Evolutionary conservation across 768 basidiomycete species (phyloP), one percentile per base, ranked within the genome.

Genomic region (Hypsizygus marmoreus): DNA sequence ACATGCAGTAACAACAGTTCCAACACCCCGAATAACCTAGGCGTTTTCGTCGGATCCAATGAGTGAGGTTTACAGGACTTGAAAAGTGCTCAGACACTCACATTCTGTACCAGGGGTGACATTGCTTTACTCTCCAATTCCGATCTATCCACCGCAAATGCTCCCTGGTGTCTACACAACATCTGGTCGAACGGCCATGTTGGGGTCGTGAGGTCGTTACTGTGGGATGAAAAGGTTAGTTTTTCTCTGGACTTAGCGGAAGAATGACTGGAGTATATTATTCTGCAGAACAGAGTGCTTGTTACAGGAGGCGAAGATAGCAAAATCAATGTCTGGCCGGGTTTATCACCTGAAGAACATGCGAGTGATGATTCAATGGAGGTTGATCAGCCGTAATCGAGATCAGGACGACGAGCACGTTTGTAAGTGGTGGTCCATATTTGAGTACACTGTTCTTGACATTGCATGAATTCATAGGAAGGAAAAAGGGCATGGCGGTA

Each of bases 31-130:
- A 66, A 68, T 31, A 70, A 67, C 14, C 64, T 86, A 7, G 73
- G 72, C 23, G 62, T 88, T 4, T 86, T 88, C 43, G 76, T 80
- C 4, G 88, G 88, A 0, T 88, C 88, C 1, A 88, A 91, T 42
- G 83, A 88, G 88, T 84, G 58, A 24, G 76, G 69, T 34, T 9
- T 4, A 32, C 14, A 12, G 1, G 8, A n/a, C 17, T n/a, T 37
- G 12, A 17, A 1, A 22, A 17, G 12, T 5, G 25, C 13, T 11
- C 20, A 14, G n/a, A 24, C 23, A 14, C 42, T 32, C 42, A 47
- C 48, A 34, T 11, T 33, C 41, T 19, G 17, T 16, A 45, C 9
- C 23, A 85, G 83, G 57, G 84, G 84, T 25, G 82, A 86, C 47
- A 55, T 79, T 14, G 80, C 80, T 4, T 61, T 85, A 23, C 57